Percentiles rank a stretch among this genome's conserved stretches.
phyloP scores from a whole-genome alignment of 768 basidiomycete genomes.

The Suillus occidentalis region DNA sequence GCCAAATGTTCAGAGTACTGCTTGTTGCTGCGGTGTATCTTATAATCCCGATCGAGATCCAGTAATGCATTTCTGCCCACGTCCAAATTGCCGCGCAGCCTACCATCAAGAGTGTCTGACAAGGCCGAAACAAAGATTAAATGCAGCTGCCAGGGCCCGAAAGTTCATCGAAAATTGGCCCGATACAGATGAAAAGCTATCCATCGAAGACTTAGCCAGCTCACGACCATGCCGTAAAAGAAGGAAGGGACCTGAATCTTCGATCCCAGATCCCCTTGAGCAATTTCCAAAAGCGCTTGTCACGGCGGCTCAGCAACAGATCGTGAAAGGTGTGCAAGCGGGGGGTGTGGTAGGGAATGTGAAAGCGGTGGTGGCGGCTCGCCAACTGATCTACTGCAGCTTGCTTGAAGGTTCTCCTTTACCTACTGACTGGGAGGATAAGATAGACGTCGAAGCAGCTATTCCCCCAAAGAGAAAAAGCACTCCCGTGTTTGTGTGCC shows the following conservation, averaged over 20 bases:
- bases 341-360: slow-evolving; percentile 56
- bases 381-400: slow-evolving; percentile 44
- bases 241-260: slow-evolving; percentile 4
- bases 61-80: slow-evolving; percentile 60
- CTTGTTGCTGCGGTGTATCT: slow-evolving; percentile 47
- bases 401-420: slow-evolving; percentile 29
- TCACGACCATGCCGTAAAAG: slow-evolving; percentile 17
- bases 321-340: slow-evolving; percentile 43
- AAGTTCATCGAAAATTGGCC: slow-evolving; percentile 41
- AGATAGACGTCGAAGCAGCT: slow-evolving; percentile 23
- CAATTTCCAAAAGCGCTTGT: slow-evolving; percentile 42
- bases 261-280: slow-evolving; percentile 5
- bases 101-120: slow-evolving; percentile 53
- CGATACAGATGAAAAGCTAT: slow-evolving; percentile 23
- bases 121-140: slow-evolving; percentile 22
- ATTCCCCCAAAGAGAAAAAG: slow-evolving; percentile 18
- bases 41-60: slow-evolving; percentile 44
- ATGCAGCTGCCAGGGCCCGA: slow-evolving; percentile 14
- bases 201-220: slow-evolving; percentile 4
- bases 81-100: slow-evolving; percentile 44
- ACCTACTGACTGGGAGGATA: slow-evolving; percentile 43
- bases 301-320: slow-evolving; percentile 49
- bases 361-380: slow-evolving; percentile 43
- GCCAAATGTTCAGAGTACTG: slow-evolving; percentile 40
- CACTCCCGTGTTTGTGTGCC: slow-evolving; percentile 40